These are phyloP conservation scores for Golubevia pallescens DNA, from an alignment of 1,284 basidiomycete species.

Conservation along the genomic window DNA sequence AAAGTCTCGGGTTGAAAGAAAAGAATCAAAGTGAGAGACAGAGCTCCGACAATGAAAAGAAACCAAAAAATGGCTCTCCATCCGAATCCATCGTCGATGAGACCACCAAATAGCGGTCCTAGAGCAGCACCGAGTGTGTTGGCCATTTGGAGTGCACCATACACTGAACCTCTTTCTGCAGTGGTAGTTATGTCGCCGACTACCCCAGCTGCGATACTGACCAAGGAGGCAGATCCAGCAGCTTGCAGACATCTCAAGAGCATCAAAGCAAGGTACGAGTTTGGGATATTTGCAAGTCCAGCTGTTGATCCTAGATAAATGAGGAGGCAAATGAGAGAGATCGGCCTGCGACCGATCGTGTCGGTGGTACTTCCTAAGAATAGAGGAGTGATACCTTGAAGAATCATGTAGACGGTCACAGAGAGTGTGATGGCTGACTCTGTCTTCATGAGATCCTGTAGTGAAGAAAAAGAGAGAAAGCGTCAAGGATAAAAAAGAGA, in stretches of 20 bases:
- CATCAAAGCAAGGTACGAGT: constrained; percentile 63
- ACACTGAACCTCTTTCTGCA: constrained; percentile 62
- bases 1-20: constrained; percentile 65
- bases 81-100: constrained; percentile 56
- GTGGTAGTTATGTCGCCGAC: constrained; percentile 64
- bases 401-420: constrained; percentile 25
- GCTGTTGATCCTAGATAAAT: constrained; percentile 64
- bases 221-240: constrained; percentile 64
- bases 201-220: constrained; percentile 63
- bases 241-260: constrained; percentile 57
- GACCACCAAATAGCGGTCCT: constrained; percentile 58
- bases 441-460: no score
- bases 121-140: constrained; percentile 10
- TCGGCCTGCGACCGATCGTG: constrained; percentile 57
- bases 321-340: constrained; percentile 60
- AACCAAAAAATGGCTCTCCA: constrained; percentile 63
- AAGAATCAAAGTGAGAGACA: constrained; percentile 44
- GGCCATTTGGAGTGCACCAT: constrained; percentile 40
- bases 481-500: no score
- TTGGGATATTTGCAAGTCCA: constrained; percentile 62
- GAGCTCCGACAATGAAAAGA: constrained; percentile 47
- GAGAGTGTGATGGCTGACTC: no score
- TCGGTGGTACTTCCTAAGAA: constrained; percentile 64
- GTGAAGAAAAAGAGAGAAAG: no score
- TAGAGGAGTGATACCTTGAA: constrained; percentile 64